A percentile compares a stretch with the other conserved stretches of the same genome.
phyloP scores from a whole-genome alignment of 2,329 filamentous ascomycete species.

The Fusarium tanahbumbuense region DNA sequence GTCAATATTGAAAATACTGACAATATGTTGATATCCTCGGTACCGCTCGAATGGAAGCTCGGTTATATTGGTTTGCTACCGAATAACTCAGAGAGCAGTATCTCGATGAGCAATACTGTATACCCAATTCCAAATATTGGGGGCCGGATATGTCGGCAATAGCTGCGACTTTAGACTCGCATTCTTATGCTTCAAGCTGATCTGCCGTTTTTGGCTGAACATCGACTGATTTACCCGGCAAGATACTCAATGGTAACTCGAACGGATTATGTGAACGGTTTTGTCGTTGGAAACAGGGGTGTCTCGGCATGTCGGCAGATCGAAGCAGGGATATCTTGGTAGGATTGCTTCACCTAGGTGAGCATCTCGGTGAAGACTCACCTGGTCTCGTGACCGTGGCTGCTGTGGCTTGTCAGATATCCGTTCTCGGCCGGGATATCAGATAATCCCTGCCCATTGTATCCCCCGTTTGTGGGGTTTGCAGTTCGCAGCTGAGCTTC shows the following conservation, averaged over 20 bases:
- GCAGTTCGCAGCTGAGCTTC: background rate
- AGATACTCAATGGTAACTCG: constrained; percentile 6
- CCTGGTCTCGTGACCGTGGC: constrained; percentile 18
- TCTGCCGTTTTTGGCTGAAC: background rate
- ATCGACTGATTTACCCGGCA: constrained; percentile 14
- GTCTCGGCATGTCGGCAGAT: constrained; percentile 31
- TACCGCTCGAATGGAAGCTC: constrained; percentile 36
- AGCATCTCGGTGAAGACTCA: constrained; percentile 4
- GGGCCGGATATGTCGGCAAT: constrained; percentile 19
- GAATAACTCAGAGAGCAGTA: background rate
- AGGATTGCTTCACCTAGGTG: constrained; percentile 27
- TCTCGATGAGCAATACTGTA: background rate
- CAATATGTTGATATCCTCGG: constrained; percentile 23
- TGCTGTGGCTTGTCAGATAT: background rate
- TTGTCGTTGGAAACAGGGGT: constrained; percentile 17
- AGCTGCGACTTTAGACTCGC: background rate
- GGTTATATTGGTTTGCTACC: constrained; percentile 11
- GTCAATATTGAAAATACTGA: background rate
- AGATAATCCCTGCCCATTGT: constrained; percentile 26
- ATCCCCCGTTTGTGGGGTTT: constrained; percentile 15
- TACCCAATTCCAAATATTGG: background rate
- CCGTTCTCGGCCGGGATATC: constrained; percentile 27
- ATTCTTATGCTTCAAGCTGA: background rate
- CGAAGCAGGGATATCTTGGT: constrained; percentile 11
- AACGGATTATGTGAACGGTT: constrained; percentile 15